phyloP scores from a whole-genome alignment of 2,329 filamentous ascomycete species.

The Fusarium zealandicum region DNA sequence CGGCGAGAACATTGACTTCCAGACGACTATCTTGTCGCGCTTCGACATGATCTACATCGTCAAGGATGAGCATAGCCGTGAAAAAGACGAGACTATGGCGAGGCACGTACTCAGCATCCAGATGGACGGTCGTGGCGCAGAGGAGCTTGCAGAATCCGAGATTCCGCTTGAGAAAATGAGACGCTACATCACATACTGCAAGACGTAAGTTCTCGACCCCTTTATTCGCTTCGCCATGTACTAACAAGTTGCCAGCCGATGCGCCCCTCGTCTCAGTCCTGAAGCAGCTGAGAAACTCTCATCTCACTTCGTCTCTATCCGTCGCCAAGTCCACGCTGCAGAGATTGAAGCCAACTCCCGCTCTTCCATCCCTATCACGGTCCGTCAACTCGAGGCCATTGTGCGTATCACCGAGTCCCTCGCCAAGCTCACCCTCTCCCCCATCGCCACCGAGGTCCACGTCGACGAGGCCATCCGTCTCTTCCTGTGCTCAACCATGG shows the following conservation, averaged over 20 bases:
- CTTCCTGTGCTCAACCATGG: slow-evolving; percentile 97
- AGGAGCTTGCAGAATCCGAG: slow-evolving; percentile 85
- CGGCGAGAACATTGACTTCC: slow-evolving; percentile 98
- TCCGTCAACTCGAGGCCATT: slow-evolving; percentile 95
- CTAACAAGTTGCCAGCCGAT: slow-evolving; percentile 68
- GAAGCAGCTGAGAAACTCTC: slow-evolving; percentile 96
- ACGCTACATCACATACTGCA: slow-evolving; percentile 96
- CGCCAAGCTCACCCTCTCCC: slow-evolving; percentile 86
- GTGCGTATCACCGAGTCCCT: slow-evolving; percentile 96
- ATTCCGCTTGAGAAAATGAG: slow-evolving; percentile 97
- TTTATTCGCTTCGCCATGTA: neutral
- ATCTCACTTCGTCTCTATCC: slow-evolving; percentile 95
- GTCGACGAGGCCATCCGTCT: slow-evolving; percentile 97
- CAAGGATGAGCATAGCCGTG: slow-evolving; percentile 89
- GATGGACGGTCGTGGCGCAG: slow-evolving; percentile 84
- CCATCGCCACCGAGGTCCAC: slow-evolving; percentile 86
- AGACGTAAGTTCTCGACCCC: slow-evolving; percentile 69
- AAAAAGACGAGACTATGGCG: slow-evolving; percentile 90
- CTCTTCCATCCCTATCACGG: slow-evolving; percentile 95
- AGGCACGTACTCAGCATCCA: slow-evolving; percentile 98
- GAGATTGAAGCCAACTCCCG: slow-evolving; percentile 90
- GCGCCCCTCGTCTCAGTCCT: slow-evolving; percentile 86
- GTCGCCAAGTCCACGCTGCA: slow-evolving; percentile 88
- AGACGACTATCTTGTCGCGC: slow-evolving; percentile 96
- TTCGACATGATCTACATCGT: slow-evolving; percentile 99